Conservation (phyloP, 2,329 filamentous ascomycete species). For the Pezicula carpinea region DNA sequence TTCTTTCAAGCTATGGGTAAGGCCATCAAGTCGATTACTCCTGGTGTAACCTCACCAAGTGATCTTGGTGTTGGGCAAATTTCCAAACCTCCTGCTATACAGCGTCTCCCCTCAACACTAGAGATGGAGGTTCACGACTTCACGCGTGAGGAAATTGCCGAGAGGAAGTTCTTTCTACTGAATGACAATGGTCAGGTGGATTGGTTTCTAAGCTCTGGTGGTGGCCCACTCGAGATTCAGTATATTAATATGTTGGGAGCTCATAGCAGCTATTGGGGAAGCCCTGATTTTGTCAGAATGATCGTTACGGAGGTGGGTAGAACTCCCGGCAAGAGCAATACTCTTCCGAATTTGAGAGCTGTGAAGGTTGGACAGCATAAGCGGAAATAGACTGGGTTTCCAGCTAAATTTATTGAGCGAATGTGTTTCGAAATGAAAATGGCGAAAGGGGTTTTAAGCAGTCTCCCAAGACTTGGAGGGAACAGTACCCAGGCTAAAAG, state of each 20-base stretch:
- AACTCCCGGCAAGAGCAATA: slow-evolving; percentile 58
- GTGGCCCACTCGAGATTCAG: slow-evolving; percentile 87
- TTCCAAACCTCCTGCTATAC: slow-evolving; percentile 26
- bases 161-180: slow-evolving; percentile 79
- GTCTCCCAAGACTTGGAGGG: background rate
- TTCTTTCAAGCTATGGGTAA: slow-evolving; percentile 62
- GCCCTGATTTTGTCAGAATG: slow-evolving; percentile 83
- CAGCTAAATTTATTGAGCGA: background rate
- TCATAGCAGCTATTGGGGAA: slow-evolving; percentile 90
- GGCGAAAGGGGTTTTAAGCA: background rate
- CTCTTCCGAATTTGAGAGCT: slow-evolving; percentile 54
- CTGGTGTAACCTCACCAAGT: slow-evolving; percentile 34
- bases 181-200: slow-evolving; percentile 98
- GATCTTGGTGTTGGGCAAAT: slow-evolving; percentile 35
- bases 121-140: slow-evolving; percentile 97
- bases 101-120: slow-evolving; percentile 59
- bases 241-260: slow-evolving; percentile 97
- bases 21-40: slow-evolving; percentile 58
- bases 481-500: background rate
- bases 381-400: background rate
- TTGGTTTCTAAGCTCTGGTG: slow-evolving; percentile 77
- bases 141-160: slow-evolving; percentile 83
- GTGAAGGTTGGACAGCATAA: slow-evolving; percentile 37
- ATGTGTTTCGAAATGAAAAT: background rate
- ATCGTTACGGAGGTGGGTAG: slow-evolving; percentile 84